Evolutionary conservation across 305 asterid genomes (phyloP), one percentile per base, ranked within the genome.

Genomic region (Fraxinus ornus): DNA sequence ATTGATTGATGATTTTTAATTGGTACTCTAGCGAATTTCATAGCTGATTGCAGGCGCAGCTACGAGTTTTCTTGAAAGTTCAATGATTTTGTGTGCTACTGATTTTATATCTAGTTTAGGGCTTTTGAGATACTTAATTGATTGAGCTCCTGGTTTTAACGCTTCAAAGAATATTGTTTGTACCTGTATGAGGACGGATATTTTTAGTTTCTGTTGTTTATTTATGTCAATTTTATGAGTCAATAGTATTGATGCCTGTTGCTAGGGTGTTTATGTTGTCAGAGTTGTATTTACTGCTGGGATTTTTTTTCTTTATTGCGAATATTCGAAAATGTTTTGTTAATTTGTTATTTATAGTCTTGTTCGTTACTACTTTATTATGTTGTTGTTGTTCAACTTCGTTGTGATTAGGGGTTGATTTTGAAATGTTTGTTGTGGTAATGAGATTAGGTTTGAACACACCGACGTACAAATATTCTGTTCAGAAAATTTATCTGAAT

Each of bases 61-160:
- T 68, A 12, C 21, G 19, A 68, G 1, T 19, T 30, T 68, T 68
- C 75, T 68, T 68, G 36, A 30, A 30, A 4, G 75, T 68, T 28
- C 37, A 68, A 68, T 28, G 39, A 30, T 28, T 24, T 24, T 28
- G 10, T 26, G n/a, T 21, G 71, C 8, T 24, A 22, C 32, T 62
- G 72, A 62, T 64, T 64, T 57, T 64, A 64, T 64, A 64, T 68
- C 39, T 68, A 68, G 37, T 64, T 52, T 68, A 68, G 75, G 75
- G 39, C 75, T 68, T 68, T 28, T 26, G 74, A 12, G 75, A 26
- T 64, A 21, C 4, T 28, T 68, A 28, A 26, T 68, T 68, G 75
- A 68, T 68, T 68, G 37, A 28, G 37, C 21, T 68, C 21, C 21
- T 28, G 75, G 37, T 10, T 28, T 28, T 68, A 28, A 4, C 37